Base-by-base conservation (phyloP, 805 yeast species). In the Phaffomyces thermotolerans region DNA sequence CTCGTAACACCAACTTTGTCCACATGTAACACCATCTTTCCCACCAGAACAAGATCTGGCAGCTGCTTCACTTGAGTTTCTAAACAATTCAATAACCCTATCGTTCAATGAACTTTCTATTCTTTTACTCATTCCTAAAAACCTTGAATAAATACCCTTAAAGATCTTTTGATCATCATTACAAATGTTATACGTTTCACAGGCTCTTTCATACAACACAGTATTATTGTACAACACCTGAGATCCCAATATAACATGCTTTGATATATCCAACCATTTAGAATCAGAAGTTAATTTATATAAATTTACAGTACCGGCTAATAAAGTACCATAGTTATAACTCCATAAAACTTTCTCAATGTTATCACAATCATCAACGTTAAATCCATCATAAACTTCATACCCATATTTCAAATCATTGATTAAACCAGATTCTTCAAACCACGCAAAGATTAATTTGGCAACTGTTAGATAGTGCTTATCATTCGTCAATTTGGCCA, bases 11-110 rank as follows among this genome's bases (percentile, higher is more conserved):
- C 98, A 91, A 56, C 84, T 73, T 44, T 75, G 57, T 25, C 97
- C 97, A 69, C 98, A 91, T 0, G 96, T 86, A 48, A 77, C 81
- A 14, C 87, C 86, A 60, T 89, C 95, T 4, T 64, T 46, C 54
- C 96, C 97, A 53, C 97, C 97, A 1, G 84, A 70, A 65, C 98
- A 91, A 0, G 93, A 76, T 52, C 70, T 66, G 1, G 95, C 93
- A 20, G 95, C 96, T 20, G 80, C 96, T 15, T 51, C 46, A 3
- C 88, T 86, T 15, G 83, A 76, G 27, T 68, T 63, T 14, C 63
- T 62, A 22, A 75, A 46, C 52, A 67, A 57, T 6, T 51, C 60
- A 42, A 60, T 56, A 30, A 66, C 58, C 20, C 57, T 51, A n/a
- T 50, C 42, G 44, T 63, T 47, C 3, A 66, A 52, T 50, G 67